These are phyloP conservation scores for Nyssa sinensis DNA, from an alignment of 148 eudicot species.

Conservation along the genomic window DNA sequence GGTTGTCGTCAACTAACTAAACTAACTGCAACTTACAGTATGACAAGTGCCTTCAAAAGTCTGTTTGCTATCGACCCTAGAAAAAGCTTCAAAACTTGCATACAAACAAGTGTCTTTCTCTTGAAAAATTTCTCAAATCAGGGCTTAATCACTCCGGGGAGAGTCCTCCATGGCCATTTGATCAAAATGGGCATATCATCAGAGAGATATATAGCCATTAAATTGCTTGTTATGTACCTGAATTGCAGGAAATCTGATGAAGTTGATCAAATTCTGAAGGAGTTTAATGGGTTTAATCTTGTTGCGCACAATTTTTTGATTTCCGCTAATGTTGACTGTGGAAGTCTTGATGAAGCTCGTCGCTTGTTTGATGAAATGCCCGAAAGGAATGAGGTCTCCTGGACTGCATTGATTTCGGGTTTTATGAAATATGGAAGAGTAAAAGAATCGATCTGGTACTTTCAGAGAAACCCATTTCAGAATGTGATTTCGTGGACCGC, in stretches of 20 bases:
- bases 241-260: constrained; percentile 28
- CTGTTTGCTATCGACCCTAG: constrained; percentile 26
- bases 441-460: constrained; percentile 34
- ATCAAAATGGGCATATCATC: constrained; percentile 45
- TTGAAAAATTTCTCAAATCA: constrained; percentile 28
- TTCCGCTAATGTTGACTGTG: constrained; percentile 29
- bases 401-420: constrained; percentile 48
- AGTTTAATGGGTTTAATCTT: constrained; percentile 44
- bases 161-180: constrained; percentile 40
- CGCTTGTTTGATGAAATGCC: constrained; percentile 51
- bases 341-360: constrained; percentile 31
- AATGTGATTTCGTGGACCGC: constrained; percentile 44
- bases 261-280: constrained; percentile 34
- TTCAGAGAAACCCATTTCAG: constrained; percentile 36
- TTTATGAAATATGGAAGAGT: constrained; percentile 38
- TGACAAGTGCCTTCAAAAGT: constrained; percentile 22
- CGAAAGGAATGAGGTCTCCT: constrained; percentile 46
- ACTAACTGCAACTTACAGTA: constrained; percentile 11
- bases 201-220: constrained; percentile 32
- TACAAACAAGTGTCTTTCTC: constrained; percentile 19
- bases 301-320: constrained; percentile 51
- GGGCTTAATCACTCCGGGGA: constrained; percentile 26
- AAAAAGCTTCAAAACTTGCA: constrained; percentile 25
- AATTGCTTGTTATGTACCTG: constrained; percentile 42
- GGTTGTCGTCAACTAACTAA: not conserved